Base-by-base conservation (phyloP, 768 basidiomycete genomes). In the Mycena belliarum region DNA sequence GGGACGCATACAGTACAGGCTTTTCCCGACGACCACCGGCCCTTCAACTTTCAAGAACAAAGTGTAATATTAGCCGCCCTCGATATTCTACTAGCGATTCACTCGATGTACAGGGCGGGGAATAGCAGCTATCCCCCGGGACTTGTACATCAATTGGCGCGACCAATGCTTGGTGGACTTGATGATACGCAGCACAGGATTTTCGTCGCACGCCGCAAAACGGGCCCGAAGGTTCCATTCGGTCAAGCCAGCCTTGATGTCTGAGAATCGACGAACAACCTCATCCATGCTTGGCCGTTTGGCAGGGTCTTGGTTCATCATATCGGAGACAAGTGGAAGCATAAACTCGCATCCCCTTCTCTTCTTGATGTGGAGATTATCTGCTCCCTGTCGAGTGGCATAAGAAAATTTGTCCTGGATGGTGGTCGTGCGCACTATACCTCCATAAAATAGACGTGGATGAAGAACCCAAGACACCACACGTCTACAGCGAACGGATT, bases 401-500 rank as follows among this genome's bases (percentile, higher is more conserved):
- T 15, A 43, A 43, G 16, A 4, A 40, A 6, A 32, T 32, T 32
- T 32, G n/a, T 4, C 7, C 6, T 6, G 6, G 21, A 12, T 40
- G 4, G 11, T 6, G 6, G 21, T 24, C n/a, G n/a, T n/a, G n/a
- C n/a, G n/a, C n/a, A n/a, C n/a, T n/a, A 44, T 6, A 44, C 24
- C 43, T 44, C 6, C 15, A 25, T 44, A 26, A 44, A 26, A 25
- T 15, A 18, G 7, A 14, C 6, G 15, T 25, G 43, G 18, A 45
- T 38, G n/a, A 32, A 2, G 44, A 37, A 20, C 2, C 44, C 52
- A 7, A 53, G 52, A 53, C 52, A 53, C 29, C 35, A 53, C 1
- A 46, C 44, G 18, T 53, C 44, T 12, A 53, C 44, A 16, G 52
- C 52, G n/a, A 53, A 53, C 1, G 52, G 52, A 21, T 53, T 32